Percentiles rank a stretch among this genome's conserved stretches.
Conservation (phyloP, 2,329 filamentous ascomycete genomes). For the Penicillium oxalicum region DNA sequence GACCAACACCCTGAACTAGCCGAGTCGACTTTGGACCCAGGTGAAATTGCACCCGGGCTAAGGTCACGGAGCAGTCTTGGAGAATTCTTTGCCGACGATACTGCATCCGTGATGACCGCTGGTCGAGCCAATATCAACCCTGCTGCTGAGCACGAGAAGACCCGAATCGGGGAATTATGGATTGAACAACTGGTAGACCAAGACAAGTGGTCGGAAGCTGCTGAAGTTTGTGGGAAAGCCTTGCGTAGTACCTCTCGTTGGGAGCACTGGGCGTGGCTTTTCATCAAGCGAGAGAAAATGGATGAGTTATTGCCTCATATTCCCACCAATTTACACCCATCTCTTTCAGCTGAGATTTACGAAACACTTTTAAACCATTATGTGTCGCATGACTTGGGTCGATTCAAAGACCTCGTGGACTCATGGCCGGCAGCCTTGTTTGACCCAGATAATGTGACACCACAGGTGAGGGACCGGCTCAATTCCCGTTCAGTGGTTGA, state of each 20-base stretch:
- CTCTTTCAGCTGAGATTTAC: slow-evolving; percentile 75
- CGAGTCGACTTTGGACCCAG: slow-evolving; percentile 34
- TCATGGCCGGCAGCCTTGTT: slow-evolving; percentile 81
- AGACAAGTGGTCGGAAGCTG: slow-evolving; percentile 70
- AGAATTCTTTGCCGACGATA: slow-evolving; percentile 69
- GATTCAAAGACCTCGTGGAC: slow-evolving; percentile 73
- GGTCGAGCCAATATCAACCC: slow-evolving; percentile 52
- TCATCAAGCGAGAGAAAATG: slow-evolving; percentile 77
- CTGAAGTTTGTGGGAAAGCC: slow-evolving; percentile 74
- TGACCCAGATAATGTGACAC: slow-evolving; percentile 68
- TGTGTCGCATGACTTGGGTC: slow-evolving; percentile 66
- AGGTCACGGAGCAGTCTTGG: slow-evolving; percentile 44
- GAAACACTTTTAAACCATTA: slow-evolving; percentile 88
- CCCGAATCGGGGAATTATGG: slow-evolving; percentile 88
- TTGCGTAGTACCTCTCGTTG: slow-evolving; percentile 72
- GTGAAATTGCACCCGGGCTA: slow-evolving; percentile 29
- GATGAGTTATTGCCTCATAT: slow-evolving; percentile 85
- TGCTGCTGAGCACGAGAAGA: slow-evolving; percentile 76
- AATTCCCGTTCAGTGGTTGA: slow-evolving; percentile 67
- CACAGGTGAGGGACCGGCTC: slow-evolving; percentile 75
- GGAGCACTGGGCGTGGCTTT: slow-evolving; percentile 95
- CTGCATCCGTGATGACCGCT: slow-evolving; percentile 57
- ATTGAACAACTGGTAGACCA: slow-evolving; percentile 74
- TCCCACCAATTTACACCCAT: slow-evolving; percentile 70
- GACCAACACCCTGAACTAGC: slow-evolving; percentile 76